These are phyloP conservation scores for Skeletonema costatum DNA, from an alignment of 108 stramenopile genomes.

Conservation along the genomic window DNA sequence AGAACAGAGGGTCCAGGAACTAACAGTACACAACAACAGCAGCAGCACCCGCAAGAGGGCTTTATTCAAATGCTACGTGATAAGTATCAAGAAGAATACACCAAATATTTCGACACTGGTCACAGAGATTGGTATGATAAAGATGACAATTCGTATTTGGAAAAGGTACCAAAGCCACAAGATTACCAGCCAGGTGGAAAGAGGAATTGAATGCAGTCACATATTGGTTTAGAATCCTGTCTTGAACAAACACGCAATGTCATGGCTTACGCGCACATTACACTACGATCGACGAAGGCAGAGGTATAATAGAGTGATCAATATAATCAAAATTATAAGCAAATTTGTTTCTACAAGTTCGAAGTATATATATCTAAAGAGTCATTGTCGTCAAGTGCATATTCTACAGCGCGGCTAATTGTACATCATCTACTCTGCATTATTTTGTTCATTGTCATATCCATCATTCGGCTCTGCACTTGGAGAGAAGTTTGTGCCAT, in stretches of 20 bases:
- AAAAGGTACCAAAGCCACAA: conserved; percentile 62
- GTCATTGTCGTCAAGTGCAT: background rate
- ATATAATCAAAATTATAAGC: background rate
- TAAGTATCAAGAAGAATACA: conserved; percentile 74
- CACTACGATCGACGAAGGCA: background rate
- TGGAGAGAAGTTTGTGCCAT: background rate
- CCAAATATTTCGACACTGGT: conserved; percentile 58
- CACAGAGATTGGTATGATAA: conserved; percentile 82
- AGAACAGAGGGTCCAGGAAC: conserved; percentile 5
- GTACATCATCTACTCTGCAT: background rate
- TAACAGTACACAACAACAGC: background rate
- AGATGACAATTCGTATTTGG: conserved; percentile 82
- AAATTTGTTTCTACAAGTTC: background rate
- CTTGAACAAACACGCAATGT: background rate
- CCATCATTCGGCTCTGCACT: background rate
- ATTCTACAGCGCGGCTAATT: background rate
- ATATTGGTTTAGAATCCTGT: background rate
- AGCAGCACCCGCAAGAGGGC: conserved; percentile 39
- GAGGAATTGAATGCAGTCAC: conserved; percentile 29
- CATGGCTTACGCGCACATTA: background rate
- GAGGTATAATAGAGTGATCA: background rate
- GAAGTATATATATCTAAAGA: background rate
- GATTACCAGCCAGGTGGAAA: conserved; percentile 53
- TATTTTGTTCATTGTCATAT: background rate
- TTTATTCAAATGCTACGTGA: conserved; percentile 69